phyloP scores from a whole-genome alignment of 2,329 filamentous ascomycete genomes.

The Colletotrichum cuscutae region DNA sequence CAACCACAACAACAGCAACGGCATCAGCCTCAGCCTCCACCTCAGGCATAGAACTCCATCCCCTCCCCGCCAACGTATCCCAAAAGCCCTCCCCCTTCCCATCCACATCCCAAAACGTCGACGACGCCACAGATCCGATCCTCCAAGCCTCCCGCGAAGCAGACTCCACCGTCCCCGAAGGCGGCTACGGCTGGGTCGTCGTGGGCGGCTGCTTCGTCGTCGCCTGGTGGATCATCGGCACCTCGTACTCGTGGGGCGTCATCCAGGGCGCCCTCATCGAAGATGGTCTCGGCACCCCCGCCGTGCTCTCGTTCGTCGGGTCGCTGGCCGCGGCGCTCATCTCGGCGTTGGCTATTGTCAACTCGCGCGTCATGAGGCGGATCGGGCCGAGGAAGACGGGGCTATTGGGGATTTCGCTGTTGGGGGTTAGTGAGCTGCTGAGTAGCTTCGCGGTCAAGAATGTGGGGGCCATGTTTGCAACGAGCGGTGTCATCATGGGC shows the following conservation, averaged over 20 bases:
- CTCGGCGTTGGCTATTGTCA: constrained; percentile 61
- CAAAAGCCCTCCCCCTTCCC: background rate
- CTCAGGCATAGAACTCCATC: constrained; percentile 13
- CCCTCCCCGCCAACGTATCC: background rate
- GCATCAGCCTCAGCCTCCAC: constrained; percentile 18
- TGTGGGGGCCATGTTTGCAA: constrained; percentile 48
- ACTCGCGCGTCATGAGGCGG: constrained; percentile 59
- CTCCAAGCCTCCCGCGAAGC: constrained; percentile 55
- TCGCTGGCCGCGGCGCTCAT: constrained; percentile 61
- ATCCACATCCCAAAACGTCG: background rate
- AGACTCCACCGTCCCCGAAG: constrained; percentile 60
- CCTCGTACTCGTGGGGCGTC: constrained; percentile 69
- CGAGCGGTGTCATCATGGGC: constrained; percentile 45
- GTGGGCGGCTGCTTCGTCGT: constrained; percentile 61
- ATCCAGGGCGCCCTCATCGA: constrained; percentile 66
- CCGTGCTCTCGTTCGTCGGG: constrained; percentile 68
- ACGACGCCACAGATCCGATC: constrained; percentile 32
- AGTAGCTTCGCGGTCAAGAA: constrained; percentile 50
- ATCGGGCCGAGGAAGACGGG: constrained; percentile 60
- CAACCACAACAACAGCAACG: constrained; percentile 9
- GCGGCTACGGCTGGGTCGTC: constrained; percentile 67
- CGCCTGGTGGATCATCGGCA: constrained; percentile 67
- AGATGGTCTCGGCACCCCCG: constrained; percentile 56
- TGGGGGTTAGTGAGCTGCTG: constrained; percentile 60
- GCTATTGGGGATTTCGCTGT: constrained; percentile 59